Conservation (phyloP, 805 yeast species). For the Yarrowia sp. region DNA sequence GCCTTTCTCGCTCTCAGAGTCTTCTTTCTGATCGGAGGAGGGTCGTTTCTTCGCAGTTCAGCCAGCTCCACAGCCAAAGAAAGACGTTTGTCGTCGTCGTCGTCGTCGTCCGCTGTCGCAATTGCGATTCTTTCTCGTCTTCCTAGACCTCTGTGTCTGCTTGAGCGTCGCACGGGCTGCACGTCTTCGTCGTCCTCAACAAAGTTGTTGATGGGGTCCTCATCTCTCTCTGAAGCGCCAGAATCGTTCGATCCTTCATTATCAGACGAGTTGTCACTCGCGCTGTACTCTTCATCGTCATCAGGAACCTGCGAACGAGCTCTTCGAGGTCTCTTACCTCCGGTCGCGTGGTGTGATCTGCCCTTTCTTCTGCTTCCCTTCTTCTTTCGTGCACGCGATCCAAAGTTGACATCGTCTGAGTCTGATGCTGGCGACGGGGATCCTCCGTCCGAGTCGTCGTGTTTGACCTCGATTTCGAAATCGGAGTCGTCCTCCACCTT, state of each 20-base stretch:
- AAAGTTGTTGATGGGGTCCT: conserved; percentile 33
- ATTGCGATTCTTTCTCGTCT: conserved; percentile 24
- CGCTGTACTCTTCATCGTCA: conserved; percentile 34
- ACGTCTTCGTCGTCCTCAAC: conserved; percentile 33
- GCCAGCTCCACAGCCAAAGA: conserved; percentile 42
- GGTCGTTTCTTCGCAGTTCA: conserved; percentile 47
- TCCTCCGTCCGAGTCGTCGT: conserved; percentile 10
- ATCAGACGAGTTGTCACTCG: conserved; percentile 25
- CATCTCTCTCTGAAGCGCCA: conserved; percentile 15
- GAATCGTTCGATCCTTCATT: conserved; percentile 19
- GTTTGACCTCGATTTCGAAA: conserved; percentile 9
- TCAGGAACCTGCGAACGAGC: conserved; percentile 34
- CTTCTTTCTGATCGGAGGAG: conserved; percentile 56
- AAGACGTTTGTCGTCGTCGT: conserved; percentile 35
- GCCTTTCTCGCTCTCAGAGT: conserved; percentile 69
- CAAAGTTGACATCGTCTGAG: conserved; percentile 29
- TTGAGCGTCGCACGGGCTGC: conserved; percentile 21
- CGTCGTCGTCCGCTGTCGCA: conserved; percentile 40
- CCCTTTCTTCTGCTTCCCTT: conserved; percentile 20
- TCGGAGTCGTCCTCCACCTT: conserved; percentile 34
- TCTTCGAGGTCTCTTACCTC: conserved; percentile 22
- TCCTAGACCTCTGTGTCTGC: conserved; percentile 15
- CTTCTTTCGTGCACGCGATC: conserved; percentile 17
- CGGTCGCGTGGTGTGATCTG: conserved; percentile 8
- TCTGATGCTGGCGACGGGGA: conserved; percentile 30